These are phyloP conservation scores for Dioscorea alata DNA, from an alignment of 106 monocot genomes.

Conservation along the genomic window DNA sequence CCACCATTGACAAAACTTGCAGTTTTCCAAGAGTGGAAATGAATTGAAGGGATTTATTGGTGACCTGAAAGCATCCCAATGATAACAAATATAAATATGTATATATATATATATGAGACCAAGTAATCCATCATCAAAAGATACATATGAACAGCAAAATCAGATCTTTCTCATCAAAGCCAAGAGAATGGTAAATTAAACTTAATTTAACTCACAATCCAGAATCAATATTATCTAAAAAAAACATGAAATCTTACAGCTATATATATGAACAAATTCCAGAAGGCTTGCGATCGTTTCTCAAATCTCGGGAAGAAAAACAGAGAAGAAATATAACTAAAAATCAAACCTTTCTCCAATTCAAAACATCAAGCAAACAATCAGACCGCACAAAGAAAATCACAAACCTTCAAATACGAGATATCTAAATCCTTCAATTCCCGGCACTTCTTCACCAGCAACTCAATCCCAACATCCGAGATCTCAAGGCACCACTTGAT, in stretches of 20 bases:
- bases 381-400: background rate
- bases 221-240: background rate
- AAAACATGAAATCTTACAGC: background rate
- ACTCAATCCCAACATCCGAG: constrained; percentile 68
- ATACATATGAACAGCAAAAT: background rate
- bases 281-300: background rate
- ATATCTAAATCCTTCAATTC: constrained; percentile 50
- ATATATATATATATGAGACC: no score
- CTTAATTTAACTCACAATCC: background rate
- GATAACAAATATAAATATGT: background rate
- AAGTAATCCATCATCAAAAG: no score
- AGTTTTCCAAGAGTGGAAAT: constrained; percentile 63
- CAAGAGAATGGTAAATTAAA: background rate
- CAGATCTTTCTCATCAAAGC: background rate
- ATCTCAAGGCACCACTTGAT: constrained; percentile 87
- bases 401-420: constrained; percentile 65
- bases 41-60: constrained; percentile 55
- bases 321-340: no score
- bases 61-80: constrained; percentile 35
- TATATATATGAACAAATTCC: background rate
- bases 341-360: no score
- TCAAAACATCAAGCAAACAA: background rate
- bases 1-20: constrained; percentile 56
- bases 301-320: background rate
- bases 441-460: constrained; percentile 75